phyloP scores from a whole-genome alignment of 2,329 filamentous ascomycete genomes.

The Botrytis byssoidea region DNA sequence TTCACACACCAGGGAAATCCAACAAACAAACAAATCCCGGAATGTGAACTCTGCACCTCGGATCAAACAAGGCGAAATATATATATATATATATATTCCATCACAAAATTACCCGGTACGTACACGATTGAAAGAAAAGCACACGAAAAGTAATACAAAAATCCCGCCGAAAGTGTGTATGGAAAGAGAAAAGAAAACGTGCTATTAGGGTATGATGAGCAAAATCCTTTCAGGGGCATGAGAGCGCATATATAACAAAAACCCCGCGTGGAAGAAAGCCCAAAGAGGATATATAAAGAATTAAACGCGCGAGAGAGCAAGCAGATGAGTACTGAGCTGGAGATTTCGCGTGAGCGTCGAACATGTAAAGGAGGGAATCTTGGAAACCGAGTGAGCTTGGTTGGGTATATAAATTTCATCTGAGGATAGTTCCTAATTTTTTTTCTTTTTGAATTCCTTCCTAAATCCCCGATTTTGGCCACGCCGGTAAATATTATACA shows the following conservation, averaged over 20 bases:
- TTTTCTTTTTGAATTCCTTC: background rate
- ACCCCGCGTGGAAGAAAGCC: background rate
- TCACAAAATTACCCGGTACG: background rate
- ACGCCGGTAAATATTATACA: background rate
- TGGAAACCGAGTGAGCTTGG: background rate
- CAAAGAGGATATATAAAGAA: background rate
- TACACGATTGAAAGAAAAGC: background rate
- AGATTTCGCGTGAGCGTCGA: slow-evolving; percentile 19
- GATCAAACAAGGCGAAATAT: background rate
- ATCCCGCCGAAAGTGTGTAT: background rate
- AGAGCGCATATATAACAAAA: background rate
- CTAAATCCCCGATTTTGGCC: background rate
- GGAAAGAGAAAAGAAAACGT: slow-evolving; percentile 14
- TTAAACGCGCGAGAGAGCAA: slow-evolving; percentile 5
- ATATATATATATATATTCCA: background rate
- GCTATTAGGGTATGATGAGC: slow-evolving; percentile 11
- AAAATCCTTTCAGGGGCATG: background rate
- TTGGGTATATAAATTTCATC: slow-evolving; percentile 20
- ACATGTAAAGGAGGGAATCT: slow-evolving; percentile 6
- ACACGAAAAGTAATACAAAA: background rate
- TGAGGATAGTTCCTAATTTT: background rate
- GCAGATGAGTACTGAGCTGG: background rate
- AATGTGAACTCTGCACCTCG: background rate
- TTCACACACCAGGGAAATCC: background rate
- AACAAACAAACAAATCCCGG: background rate